phyloP scores from a whole-genome alignment of 352 stramenopile genomes.

The Phytophthora agathidicida region DNA sequence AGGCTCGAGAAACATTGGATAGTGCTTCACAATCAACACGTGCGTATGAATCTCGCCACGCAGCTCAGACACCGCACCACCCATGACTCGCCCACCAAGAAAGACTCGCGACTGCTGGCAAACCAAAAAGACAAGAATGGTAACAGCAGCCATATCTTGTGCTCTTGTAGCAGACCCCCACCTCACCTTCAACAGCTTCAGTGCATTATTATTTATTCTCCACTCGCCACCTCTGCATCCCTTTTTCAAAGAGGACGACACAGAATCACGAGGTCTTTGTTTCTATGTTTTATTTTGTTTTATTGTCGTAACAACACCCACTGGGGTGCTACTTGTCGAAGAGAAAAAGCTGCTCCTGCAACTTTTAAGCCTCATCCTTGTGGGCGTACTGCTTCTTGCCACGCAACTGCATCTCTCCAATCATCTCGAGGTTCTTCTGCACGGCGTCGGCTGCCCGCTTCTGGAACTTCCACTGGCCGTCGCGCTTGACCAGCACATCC shows the following conservation, averaged over 20 bases:
- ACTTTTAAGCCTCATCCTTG: constrained; percentile 56
- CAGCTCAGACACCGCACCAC: constrained; percentile 70
- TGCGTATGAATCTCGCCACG: constrained; percentile 71
- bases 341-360: neutral
- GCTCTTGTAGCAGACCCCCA: neutral
- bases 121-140: constrained; percentile 3
- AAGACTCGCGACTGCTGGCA: constrained; percentile 11
- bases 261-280: constrained; percentile 21
- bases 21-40: constrained; percentile 59
- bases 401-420: constrained; percentile 87
- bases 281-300: constrained; percentile 24
- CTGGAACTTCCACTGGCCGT: constrained; percentile 81
- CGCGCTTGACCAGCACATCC: constrained; percentile 75
- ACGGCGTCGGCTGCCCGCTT: constrained; percentile 71
- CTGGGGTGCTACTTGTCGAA: too few species aligned
- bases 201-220: constrained; percentile 31
- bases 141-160: neutral
- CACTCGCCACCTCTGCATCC: constrained; percentile 3
- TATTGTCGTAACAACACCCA: too few species aligned
- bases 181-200: constrained; percentile 10
- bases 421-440: constrained; percentile 91
- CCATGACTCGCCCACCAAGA: constrained; percentile 40
- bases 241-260: neutral
- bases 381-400: constrained; percentile 89
- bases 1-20: constrained; percentile 68